These are phyloP conservation scores for Gossypium schwendimanii DNA, from an alignment of 441 rosid genomes.

Conservation along the genomic window DNA sequence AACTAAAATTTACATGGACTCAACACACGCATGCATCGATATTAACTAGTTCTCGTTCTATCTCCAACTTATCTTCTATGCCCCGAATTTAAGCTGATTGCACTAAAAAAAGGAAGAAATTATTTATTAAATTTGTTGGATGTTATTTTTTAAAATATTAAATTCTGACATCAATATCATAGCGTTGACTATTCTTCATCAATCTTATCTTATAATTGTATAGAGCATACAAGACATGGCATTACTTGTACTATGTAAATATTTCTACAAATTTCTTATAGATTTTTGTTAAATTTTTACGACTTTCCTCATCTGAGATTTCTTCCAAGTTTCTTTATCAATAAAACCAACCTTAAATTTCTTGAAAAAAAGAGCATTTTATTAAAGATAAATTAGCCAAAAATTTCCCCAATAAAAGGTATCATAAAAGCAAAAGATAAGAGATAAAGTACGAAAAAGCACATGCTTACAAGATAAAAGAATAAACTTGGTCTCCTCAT, in stretches of 20 bases:
- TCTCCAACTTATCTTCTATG: too few relatives aligned
- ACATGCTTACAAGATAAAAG: background rate
- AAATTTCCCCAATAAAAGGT: background rate
- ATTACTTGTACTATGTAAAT: background rate
- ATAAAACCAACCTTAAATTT: background rate
- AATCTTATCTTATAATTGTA: background rate
- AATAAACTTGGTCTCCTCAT: background rate
- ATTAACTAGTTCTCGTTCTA: too few relatives aligned
- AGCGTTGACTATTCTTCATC: background rate
- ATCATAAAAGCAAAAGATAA: constrained; percentile 1
- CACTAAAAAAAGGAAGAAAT: too few relatives aligned
- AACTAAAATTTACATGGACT: background rate
- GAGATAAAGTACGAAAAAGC: background rate
- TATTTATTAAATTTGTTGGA: too few relatives aligned
- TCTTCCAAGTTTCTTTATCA: background rate
- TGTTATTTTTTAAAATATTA: too few relatives aligned
- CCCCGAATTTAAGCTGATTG: too few relatives aligned
- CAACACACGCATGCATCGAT: background rate
- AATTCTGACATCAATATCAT: too few relatives aligned
- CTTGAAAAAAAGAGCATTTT: background rate
- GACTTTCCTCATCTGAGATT: background rate
- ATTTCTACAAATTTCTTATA: background rate
- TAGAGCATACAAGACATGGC: background rate
- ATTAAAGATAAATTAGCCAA: background rate
- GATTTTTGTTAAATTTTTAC: background rate